A percentile compares a stretch with the other conserved stretches of the same genome.
Evolutionary conservation across 2,329 filamentous ascomycete genomes (phyloP).

Genomic region (Phialophora chinensis): DNA sequence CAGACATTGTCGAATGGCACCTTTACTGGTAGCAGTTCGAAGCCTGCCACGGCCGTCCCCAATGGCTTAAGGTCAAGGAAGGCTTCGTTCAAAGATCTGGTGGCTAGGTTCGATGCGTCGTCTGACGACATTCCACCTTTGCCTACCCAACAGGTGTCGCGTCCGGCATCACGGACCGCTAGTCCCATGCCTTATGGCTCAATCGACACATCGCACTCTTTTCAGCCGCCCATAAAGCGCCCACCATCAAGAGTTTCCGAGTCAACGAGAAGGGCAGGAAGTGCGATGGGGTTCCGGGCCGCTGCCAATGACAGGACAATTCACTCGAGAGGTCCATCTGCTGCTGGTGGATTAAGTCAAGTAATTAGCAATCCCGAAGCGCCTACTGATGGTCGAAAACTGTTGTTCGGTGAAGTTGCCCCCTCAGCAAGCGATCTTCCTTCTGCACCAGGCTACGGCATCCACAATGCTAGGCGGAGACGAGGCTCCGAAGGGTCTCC

Average conservation of each 20-base stretch:
- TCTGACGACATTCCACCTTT: slow-evolving; percentile 53
- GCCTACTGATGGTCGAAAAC: slow-evolving; percentile 50
- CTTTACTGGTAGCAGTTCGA: slow-evolving; percentile 20
- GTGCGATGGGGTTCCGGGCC: slow-evolving; percentile 16
- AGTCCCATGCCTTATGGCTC: slow-evolving; percentile 43
- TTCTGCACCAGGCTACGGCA: slow-evolving; percentile 61
- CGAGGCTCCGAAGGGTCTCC: slow-evolving; percentile 73
- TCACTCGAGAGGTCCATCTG: slow-evolving; percentile 14
- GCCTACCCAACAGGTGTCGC: slow-evolving; percentile 45
- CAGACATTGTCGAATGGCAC: slow-evolving; percentile 24
- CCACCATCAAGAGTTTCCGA: slow-evolving; percentile 9
- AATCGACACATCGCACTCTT: slow-evolving; percentile 20
- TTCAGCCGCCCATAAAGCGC: slow-evolving; percentile 19
- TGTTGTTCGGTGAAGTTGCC: slow-evolving; percentile 77
- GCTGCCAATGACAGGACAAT: neutral
- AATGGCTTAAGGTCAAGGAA: slow-evolving; percentile 48
- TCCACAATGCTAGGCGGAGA: slow-evolving; percentile 60
- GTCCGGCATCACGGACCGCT: slow-evolving; percentile 45
- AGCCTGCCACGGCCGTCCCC: slow-evolving; percentile 19
- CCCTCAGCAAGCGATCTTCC: slow-evolving; percentile 54
- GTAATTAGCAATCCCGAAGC: slow-evolving; percentile 20
- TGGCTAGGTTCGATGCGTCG: slow-evolving; percentile 74
- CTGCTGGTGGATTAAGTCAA: slow-evolving; percentile 14
- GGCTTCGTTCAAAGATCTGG: slow-evolving; percentile 79
- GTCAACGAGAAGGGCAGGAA: slow-evolving; percentile 19